phyloP scores from a whole-genome alignment of 257 asterid species.

The Apocynum venetum region DNA sequence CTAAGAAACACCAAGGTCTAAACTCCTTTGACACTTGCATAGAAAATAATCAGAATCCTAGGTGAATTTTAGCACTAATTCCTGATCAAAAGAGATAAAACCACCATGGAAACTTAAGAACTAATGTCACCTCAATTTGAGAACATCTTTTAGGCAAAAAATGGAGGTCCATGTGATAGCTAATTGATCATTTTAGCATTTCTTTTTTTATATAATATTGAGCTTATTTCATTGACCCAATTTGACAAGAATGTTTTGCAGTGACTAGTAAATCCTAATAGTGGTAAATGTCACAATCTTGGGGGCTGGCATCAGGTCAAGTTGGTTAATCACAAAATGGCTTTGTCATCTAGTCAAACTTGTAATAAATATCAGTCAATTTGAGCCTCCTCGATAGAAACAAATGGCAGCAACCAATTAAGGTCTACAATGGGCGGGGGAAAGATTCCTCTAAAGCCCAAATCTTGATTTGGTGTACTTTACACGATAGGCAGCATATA shows the following conservation, averaged over 20 bases:
- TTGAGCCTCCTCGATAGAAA: neutral
- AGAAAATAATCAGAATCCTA: conserved; percentile 7
- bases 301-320: neutral
- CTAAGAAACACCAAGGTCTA: neutral
- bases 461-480: neutral
- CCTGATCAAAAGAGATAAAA: neutral
- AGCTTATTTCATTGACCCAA: neutral
- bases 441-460: neutral
- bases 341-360: neutral
- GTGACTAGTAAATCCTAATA: neutral
- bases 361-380: neutral
- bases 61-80: neutral
- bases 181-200: neutral
- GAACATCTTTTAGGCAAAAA: neutral
- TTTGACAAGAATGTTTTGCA: neutral
- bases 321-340: neutral
- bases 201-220: neutral
- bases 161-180: neutral
- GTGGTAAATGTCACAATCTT: neutral
- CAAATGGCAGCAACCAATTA: neutral
- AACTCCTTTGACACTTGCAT: neutral
- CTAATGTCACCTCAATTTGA: neutral
- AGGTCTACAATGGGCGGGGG: neutral
- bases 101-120: neutral
- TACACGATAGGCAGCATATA: neutral